Evolutionary conservation across 1,284 basidiomycete genomes (phyloP).

Genomic region (Flammula alnicola): DNA sequence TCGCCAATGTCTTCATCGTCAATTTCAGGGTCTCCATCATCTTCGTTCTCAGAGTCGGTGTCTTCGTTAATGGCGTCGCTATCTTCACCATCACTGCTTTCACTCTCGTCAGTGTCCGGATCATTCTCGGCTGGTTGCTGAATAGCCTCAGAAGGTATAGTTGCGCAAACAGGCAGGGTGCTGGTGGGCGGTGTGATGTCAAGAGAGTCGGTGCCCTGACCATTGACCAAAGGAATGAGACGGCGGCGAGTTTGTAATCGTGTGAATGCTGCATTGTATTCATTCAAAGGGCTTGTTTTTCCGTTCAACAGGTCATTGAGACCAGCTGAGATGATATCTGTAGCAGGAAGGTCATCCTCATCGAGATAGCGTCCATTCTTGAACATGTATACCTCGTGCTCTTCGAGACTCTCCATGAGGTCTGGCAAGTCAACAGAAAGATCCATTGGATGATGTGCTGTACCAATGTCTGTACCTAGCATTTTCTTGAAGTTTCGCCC

Average conservation of each 20-base stretch:
- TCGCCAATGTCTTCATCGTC: no score
- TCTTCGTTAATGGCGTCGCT: background rate
- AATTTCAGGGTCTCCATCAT: no score
- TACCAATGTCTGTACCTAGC: background rate
- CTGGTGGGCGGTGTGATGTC: no score
- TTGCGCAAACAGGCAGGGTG: no score
- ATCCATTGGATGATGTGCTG: conserved; percentile 1
- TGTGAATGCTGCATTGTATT: conserved; percentile 4
- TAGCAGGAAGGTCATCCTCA: conserved; percentile 3
- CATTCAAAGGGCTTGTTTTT: conserved; percentile 2
- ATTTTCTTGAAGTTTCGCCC: conserved; percentile 28
- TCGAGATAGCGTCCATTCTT: conserved; percentile 2
- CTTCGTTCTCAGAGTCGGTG: background rate
- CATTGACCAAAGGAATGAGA: conserved; percentile 4
- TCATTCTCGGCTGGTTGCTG: background rate
- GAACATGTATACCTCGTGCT: conserved; percentile 2
- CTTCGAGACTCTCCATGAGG: background rate
- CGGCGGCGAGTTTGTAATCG: background rate
- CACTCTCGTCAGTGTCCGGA: background rate
- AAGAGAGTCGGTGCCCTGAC: background rate
- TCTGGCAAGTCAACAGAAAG: background rate
- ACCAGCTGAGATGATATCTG: conserved; percentile 6
- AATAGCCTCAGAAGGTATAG: background rate
- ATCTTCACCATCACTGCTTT: background rate
- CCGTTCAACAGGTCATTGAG: background rate